Percentiles rank a stretch among this genome's conserved stretches.
Conservation (phyloP, 768 basidiomycete species). For the Pisolithus microcarpus region DNA sequence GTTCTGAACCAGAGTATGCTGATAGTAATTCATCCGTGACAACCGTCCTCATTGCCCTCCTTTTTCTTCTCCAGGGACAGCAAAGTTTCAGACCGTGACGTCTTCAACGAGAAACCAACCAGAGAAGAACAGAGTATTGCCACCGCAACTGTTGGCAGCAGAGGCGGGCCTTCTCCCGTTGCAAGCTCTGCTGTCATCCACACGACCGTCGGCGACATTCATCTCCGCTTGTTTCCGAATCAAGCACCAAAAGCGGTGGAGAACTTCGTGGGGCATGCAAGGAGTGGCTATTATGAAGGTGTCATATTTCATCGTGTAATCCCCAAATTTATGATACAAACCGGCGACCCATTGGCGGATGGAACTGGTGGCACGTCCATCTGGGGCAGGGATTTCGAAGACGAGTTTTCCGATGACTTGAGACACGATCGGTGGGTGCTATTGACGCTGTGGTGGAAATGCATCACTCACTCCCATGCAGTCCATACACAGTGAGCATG, state of each 20-base stretch:
- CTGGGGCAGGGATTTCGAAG: conserved; percentile 87
- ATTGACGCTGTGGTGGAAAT: not conserved
- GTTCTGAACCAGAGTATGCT: conserved; percentile 81
- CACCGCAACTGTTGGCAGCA: conserved; percentile 42
- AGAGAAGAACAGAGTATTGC: conserved; percentile 92
- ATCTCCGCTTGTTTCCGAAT: conserved; percentile 80
- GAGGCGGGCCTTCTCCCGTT: conserved; percentile 57
- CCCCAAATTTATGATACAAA: conserved; percentile 98
- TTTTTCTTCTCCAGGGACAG: conserved; percentile 49
- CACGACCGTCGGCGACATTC: conserved; percentile 92
- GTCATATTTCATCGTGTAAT: conserved; percentile 97
- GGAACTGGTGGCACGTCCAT: conserved; percentile 89
- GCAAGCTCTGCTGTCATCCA: conserved; percentile 86
- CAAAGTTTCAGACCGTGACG: conserved; percentile 85
- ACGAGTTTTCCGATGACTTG: conserved; percentile 85
- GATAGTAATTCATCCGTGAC: not conserved
- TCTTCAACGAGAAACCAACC: conserved; percentile 97
- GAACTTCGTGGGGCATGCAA: conserved; percentile 91
- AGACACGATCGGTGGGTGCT: conserved; percentile 76
- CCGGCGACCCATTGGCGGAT: conserved; percentile 91
- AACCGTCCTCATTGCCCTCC: not conserved
- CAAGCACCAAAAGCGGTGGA: conserved; percentile 94
- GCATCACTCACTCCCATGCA: conserved; percentile 22
- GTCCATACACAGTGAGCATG: conserved; percentile 95
- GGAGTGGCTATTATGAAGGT: conserved; percentile 87